phyloP scores from a whole-genome alignment of 257 asterid species.

The Paulownia fortunei region DNA sequence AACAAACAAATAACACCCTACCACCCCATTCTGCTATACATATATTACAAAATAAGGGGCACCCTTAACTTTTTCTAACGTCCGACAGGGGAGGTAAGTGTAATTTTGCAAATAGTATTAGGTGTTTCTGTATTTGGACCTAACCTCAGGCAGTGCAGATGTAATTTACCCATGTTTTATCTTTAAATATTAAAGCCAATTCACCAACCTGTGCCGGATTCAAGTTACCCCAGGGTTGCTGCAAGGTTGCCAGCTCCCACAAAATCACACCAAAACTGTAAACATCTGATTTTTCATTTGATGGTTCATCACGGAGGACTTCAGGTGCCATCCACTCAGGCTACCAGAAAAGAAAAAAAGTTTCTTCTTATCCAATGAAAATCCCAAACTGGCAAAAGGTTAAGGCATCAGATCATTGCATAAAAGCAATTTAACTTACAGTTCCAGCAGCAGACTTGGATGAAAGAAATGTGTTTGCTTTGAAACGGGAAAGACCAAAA shows the following conservation, averaged over 20 bases:
- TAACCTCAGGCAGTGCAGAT: neutral
- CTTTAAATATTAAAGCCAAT: conserved; percentile 1
- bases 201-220: conserved; percentile 86
- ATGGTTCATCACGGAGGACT: conserved; percentile 89
- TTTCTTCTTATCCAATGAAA: conserved; percentile 20
- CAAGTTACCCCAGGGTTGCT: conserved; percentile 88
- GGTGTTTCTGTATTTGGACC: neutral
- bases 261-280: conserved; percentile 93
- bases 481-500: conserved; percentile 96
- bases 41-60: neutral
- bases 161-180: neutral
- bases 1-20: neutral
- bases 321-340: conserved; percentile 99
- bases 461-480: conserved; percentile 91
- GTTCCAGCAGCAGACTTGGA: conserved; percentile 99
- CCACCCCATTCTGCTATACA: neutral
- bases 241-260: conserved; percentile 92
- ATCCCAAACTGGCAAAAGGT: conserved; percentile 13
- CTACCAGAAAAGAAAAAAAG: conserved; percentile 48
- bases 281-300: conserved; percentile 94
- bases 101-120: neutral
- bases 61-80: neutral
- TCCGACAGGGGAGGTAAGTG: neutral
- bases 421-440: conserved; percentile 53
- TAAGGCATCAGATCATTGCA: conserved; percentile 33